These are phyloP conservation scores for Fusarium pseudograminearum DNA, from an alignment of 2,329 filamentous ascomycete species.

Conservation along the genomic window DNA sequence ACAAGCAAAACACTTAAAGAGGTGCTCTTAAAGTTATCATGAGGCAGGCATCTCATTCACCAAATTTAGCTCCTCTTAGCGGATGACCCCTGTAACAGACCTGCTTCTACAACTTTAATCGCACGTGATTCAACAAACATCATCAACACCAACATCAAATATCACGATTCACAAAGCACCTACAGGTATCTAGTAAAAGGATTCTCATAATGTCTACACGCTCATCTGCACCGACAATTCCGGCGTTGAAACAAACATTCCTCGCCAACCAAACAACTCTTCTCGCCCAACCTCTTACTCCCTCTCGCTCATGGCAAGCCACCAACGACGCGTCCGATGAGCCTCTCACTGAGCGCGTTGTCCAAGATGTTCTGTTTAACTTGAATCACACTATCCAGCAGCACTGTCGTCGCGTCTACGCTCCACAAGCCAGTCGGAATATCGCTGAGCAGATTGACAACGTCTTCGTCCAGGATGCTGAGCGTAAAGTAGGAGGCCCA, in stretches of 20 bases:
- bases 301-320: conserved; percentile 65
- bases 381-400: conserved; percentile 73
- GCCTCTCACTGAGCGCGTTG: conserved; percentile 60
- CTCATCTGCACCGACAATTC: conserved; percentile 63
- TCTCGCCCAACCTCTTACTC: conserved; percentile 69
- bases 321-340: conserved; percentile 58
- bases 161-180: neutral
- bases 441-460: conserved; percentile 79
- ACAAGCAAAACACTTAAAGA: neutral
- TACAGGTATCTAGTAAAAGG: neutral
- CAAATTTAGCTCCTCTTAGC: neutral
- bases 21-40: neutral
- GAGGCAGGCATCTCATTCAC: neutral
- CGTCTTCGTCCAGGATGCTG: conserved; percentile 67
- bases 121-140: conserved; percentile 31
- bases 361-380: conserved; percentile 68
- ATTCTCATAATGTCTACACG: conserved; percentile 18
- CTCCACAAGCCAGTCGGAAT: conserved; percentile 75
- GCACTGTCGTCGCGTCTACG: conserved; percentile 74
- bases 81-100: neutral
- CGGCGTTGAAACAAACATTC: conserved; percentile 74
- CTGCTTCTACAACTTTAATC: neutral
- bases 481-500: conserved; percentile 54
- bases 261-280: conserved; percentile 71
- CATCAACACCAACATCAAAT: neutral